Percentiles rank a stretch among this genome's conserved stretches.
These are phyloP conservation scores for Oryza glaberrima DNA, from an alignment of 176 grass and related monocot species.

Conservation along the genomic window DNA sequence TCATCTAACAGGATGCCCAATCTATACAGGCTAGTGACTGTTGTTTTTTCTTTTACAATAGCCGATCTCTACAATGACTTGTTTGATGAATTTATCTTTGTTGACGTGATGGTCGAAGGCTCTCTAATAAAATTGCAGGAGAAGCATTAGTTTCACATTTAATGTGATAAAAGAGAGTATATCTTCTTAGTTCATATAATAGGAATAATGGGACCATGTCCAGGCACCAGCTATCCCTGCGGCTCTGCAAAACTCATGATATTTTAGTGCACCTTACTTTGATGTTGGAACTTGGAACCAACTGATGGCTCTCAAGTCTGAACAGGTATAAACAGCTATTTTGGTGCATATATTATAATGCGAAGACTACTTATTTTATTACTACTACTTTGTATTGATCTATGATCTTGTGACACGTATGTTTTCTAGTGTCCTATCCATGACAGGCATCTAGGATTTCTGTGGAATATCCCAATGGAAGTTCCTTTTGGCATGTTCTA, in stretches of 20 bases:
- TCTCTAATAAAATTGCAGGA: background rate
- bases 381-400: constrained; percentile 15
- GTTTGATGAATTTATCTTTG: constrained; percentile 22
- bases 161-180: background rate
- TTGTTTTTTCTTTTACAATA: background rate
- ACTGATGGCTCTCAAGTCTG: constrained; percentile 9
- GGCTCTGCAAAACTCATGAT: background rate
- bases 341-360: background rate
- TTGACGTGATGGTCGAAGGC: background rate
- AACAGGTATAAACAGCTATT: background rate
- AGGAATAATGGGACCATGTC: background rate
- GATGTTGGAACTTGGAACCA: constrained; percentile 40
- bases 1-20: background rate
- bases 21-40: background rate
- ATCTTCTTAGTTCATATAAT: constrained; percentile 30
- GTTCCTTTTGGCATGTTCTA: background rate
- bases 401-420: constrained; percentile 24
- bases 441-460: constrained; percentile 1
- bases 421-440: background rate
- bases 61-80: background rate
- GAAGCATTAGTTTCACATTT: background rate
- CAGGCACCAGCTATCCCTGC: constrained; percentile 1
- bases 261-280: background rate
- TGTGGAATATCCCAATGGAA: constrained; percentile 22
- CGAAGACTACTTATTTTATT: background rate